These are phyloP conservation scores for Verticillium tricorpus DNA, from an alignment of 2,329 filamentous ascomycete species.

Conservation along the genomic window DNA sequence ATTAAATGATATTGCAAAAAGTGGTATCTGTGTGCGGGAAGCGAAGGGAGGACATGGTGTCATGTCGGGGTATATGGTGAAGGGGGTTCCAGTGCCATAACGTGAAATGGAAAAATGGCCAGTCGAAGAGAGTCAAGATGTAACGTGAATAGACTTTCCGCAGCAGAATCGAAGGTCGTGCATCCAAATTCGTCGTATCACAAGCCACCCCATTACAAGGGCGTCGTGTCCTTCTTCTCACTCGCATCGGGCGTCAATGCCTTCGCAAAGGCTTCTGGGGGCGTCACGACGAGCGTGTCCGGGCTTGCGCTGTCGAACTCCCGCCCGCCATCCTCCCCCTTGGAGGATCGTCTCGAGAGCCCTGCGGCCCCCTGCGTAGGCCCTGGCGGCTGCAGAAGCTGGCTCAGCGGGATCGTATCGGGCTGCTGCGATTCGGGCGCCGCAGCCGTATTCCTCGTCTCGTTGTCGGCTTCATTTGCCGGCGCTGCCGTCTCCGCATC, in stretches of 20 bases:
- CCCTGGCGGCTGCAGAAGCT: background rate
- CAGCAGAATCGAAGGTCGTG: background rate
- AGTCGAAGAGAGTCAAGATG: background rate
- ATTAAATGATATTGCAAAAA: background rate
- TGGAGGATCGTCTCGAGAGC: background rate
- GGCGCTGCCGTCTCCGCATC: background rate
- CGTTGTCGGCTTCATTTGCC: background rate
- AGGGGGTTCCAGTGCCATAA: background rate
- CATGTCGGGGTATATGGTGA: background rate
- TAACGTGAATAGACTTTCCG: background rate
- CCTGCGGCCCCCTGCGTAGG: background rate
- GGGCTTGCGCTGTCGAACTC: slow-evolving; percentile 11
- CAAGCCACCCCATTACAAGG: background rate
- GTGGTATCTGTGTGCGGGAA: background rate
- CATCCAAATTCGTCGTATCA: background rate
- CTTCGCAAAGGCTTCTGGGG: slow-evolving; percentile 2
- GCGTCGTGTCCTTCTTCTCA: background rate
- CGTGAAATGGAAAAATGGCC: background rate
- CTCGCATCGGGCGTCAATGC: background rate
- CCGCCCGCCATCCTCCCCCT: slow-evolving; percentile 2
- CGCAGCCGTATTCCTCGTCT: background rate
- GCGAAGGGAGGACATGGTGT: background rate
- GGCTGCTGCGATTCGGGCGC: background rate
- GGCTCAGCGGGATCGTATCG: background rate
- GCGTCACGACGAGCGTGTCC: slow-evolving; percentile 10